phyloP scores from a whole-genome alignment of 495 filamentous ascomycete genomes.

The Aspergillus haitiensis region DNA sequence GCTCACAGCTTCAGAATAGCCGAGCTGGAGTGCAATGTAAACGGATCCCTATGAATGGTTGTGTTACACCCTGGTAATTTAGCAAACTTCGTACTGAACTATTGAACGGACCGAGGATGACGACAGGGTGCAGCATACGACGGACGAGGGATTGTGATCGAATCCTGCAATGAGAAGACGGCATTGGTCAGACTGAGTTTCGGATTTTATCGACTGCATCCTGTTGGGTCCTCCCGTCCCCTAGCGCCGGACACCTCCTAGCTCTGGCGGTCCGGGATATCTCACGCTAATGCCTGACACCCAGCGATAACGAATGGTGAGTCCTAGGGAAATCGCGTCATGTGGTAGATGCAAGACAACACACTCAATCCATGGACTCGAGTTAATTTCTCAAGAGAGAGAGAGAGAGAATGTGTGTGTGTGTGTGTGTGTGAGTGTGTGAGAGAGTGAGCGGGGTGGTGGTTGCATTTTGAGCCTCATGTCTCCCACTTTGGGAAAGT shows the following conservation, averaged over 20 bases:
- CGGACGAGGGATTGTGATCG: neutral
- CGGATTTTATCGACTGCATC: slow-evolving; percentile 2
- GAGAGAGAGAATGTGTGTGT: too few species aligned
- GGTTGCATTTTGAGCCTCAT: slow-evolving; percentile 19
- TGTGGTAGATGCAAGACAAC: slow-evolving; percentile 13
- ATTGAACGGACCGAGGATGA: slow-evolving; percentile 3
- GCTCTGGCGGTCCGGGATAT: slow-evolving; percentile 11
- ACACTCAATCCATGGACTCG: slow-evolving; percentile 5
- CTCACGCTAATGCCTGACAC: slow-evolving; percentile 4
- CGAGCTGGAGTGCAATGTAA: too few species aligned
- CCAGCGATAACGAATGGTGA: neutral
- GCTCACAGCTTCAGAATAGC: too few species aligned
- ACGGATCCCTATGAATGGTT: too few species aligned
- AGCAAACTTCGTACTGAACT: neutral
- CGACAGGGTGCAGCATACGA: slow-evolving; percentile 13
- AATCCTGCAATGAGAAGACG: neutral
- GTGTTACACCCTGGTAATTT: neutral
- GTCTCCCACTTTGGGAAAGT: slow-evolving; percentile 1
- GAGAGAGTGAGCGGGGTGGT: slow-evolving; percentile 9
- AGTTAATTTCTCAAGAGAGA: neutral
- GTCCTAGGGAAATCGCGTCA: slow-evolving; percentile 7
- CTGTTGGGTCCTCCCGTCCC: slow-evolving; percentile 16
- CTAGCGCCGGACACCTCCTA: slow-evolving; percentile 15
- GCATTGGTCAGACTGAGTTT: neutral
- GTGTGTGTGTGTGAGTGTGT: too few species aligned